Base-by-base conservation (phyloP, 805 yeast genomes). In the Komagataella pastoris region DNA sequence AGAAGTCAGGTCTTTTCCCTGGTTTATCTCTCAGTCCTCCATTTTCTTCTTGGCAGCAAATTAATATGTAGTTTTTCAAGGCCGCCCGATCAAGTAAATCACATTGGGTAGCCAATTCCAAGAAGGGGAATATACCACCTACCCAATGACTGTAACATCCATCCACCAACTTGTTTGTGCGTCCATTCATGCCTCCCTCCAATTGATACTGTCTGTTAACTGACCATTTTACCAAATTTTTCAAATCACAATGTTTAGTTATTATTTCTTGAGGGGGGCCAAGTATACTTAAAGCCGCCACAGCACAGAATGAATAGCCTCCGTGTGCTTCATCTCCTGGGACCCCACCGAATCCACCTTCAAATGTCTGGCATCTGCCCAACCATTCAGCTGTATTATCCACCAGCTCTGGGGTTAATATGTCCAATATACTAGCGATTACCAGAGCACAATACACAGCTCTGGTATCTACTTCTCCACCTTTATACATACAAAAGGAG, bases 141-240 rank as follows among this genome's bases (percentile, higher is more conserved):
- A 89, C 84, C 99, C 99, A 93, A 65, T 85, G 91, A 61, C 91
- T 80, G 64, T 93, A 93, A 65, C 99, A 93, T 0, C 96, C 97
- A 63, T 93, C 99, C 1, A 93, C 98, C 36, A 93, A 73, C 63
- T 93, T 93, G 64, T 91, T 91, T 0, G 95, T 79, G 51, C 99
- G 76, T 0, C 99, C 99, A 10, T 81, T 75, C 48, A 91, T 75
- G 0, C 98, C 97, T 10, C 91, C 95, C 61, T 88, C 97, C n/a
- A 79, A 64, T 17, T 66, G 66, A 52, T 73, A 70, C 63, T 93
- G 99, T 46, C 95, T 75, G 19, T 74, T 68, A 8, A 73, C 73
- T 3, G 81, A 71, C 99, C 99, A 93, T 51, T 72, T 62, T 2
- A 79, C 55, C 19, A 89, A 67, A 1, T 54, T 57, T 0, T 72